Base-by-base conservation (phyloP, 2,329 filamentous ascomycete species). In the Trichothecium sympodiale region DNA sequence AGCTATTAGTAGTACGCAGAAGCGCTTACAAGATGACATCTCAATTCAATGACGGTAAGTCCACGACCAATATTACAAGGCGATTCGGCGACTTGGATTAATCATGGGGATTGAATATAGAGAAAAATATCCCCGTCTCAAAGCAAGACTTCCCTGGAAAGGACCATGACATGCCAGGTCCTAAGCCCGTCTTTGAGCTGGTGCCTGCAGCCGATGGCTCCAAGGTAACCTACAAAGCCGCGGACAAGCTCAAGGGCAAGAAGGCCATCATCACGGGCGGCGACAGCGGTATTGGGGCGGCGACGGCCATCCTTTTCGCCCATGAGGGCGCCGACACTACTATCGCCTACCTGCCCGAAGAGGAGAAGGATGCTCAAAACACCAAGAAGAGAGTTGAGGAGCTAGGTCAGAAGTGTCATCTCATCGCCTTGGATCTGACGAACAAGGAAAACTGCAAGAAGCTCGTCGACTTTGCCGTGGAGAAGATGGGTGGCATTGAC, bases 251-350 rank as follows among this genome's bases (percentile, higher is more conserved):
- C 6, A 59, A 74, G 48, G 83, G 77, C 42, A 83, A 80, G 57
- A 82, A 75, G 40, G 83, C 83, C 7, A 58, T 91, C 39, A 89
- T 91, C 48, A 89, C 84, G 0, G 83, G 83, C 13, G 84, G 84
- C 4, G 83, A 89, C 56, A 80, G 74, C 6, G 83, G 84, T 2
- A 89, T 91, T 43, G 83, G 84, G 6, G 75, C 82, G 27, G 77
- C 84, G 1, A 74, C 79, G 2, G 82, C 84, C 2, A 69, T 89
- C 13, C 65, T 91, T 1, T 91, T 80, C 47, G 83, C 83, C 28
- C 80, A 85, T 69, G 85, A 91, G 56, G 85, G 83, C 5, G 83
- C 82, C 12, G 75, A 83, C 42, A 74, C 71, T 34, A 65, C 82
- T 39, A 86, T 91, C 44, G 72, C 74, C 4, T 85, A 91, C 48